Conservation (phyloP, 2,329 filamentous ascomycete species). For the Cercospora sesami region DNA sequence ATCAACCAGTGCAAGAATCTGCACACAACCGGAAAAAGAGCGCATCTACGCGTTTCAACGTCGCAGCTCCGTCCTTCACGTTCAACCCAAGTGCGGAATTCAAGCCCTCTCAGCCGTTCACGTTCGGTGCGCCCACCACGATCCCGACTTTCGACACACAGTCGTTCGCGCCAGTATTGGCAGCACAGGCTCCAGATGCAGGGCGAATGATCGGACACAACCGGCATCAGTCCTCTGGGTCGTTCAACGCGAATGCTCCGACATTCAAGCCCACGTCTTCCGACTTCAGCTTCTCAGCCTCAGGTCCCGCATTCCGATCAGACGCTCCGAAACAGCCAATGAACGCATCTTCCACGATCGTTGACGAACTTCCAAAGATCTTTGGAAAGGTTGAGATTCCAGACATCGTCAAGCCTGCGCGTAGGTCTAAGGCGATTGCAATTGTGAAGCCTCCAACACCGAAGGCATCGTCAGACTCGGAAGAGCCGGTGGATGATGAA, state of each 20-base stretch:
- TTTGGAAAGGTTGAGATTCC: slow-evolving; percentile 57
- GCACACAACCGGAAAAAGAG: slow-evolving; percentile 56
- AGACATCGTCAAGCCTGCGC: slow-evolving; percentile 64
- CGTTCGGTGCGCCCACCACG: slow-evolving; percentile 23
- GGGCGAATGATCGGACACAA: slow-evolving; percentile 24
- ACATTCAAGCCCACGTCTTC: slow-evolving; percentile 41
- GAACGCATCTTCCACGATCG: slow-evolving; percentile 38
- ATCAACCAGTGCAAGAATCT: slow-evolving; percentile 63
- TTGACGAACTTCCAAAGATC: slow-evolving; percentile 35
- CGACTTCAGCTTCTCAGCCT: slow-evolving; percentile 42
- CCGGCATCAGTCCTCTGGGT: slow-evolving; percentile 35
- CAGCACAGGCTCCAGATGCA: background rate
- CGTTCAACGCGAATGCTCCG: slow-evolving; percentile 62
- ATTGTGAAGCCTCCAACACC: slow-evolving; percentile 59
- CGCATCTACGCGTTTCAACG: slow-evolving; percentile 71
- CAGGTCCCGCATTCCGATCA: slow-evolving; percentile 34
- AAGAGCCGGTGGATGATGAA: slow-evolving; percentile 56
- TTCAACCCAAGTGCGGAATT: slow-evolving; percentile 63
- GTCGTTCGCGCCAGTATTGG: background rate
- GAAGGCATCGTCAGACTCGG: slow-evolving; percentile 28
- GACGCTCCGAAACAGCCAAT: slow-evolving; percentile 13
- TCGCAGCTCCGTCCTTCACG: slow-evolving; percentile 84
- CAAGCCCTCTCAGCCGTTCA: slow-evolving; percentile 35
- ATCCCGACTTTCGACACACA: slow-evolving; percentile 13
- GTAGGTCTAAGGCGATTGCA: slow-evolving; percentile 79